Percentiles rank a stretch among this genome's conserved stretches.
phyloP scores from a whole-genome alignment of 2,329 filamentous ascomycete species.

The Alternaria arborescens region DNA sequence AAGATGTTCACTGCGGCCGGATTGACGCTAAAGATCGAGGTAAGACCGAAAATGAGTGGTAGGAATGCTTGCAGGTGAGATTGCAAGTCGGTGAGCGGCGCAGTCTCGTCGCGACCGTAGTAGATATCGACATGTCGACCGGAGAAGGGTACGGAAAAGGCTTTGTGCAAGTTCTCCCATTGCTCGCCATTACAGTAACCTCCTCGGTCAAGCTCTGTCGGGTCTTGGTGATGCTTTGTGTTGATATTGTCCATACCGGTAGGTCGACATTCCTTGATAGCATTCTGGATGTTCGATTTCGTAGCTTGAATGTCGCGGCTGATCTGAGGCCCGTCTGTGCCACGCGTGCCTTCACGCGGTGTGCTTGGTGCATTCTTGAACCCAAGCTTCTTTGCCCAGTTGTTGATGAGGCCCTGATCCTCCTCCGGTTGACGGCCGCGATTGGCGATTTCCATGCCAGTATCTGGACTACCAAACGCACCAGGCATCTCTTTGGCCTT shows the following conservation, averaged over 20 bases:
- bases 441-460: conserved; percentile 37
- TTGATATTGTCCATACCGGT: conserved; percentile 45
- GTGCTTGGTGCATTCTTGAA: conserved; percentile 40
- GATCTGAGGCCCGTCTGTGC: conserved; percentile 47
- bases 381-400: conserved; percentile 50
- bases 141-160: conserved; percentile 45
- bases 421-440: conserved; percentile 31
- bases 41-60: conserved; percentile 46
- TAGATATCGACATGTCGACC: conserved; percentile 48
- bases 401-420: conserved; percentile 43
- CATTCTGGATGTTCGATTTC: conserved; percentile 48
- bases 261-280: conserved; percentile 49
- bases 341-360: conserved; percentile 18
- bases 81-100: conserved; percentile 39
- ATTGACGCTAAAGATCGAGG: conserved; percentile 69
- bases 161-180: conserved; percentile 50
- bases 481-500: conserved; percentile 47
- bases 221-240: conserved; percentile 47
- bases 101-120: conserved; percentile 43
- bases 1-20: conserved; percentile 81
- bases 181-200: conserved; percentile 51
- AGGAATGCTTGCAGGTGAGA: conserved; percentile 40
- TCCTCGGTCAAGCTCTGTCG: conserved; percentile 49
- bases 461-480: conserved; percentile 48
- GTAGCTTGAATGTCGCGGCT: conserved; percentile 46